phyloP scores from a whole-genome alignment of 2,329 filamentous ascomycete species.

The Exserohilum rostratum region DNA sequence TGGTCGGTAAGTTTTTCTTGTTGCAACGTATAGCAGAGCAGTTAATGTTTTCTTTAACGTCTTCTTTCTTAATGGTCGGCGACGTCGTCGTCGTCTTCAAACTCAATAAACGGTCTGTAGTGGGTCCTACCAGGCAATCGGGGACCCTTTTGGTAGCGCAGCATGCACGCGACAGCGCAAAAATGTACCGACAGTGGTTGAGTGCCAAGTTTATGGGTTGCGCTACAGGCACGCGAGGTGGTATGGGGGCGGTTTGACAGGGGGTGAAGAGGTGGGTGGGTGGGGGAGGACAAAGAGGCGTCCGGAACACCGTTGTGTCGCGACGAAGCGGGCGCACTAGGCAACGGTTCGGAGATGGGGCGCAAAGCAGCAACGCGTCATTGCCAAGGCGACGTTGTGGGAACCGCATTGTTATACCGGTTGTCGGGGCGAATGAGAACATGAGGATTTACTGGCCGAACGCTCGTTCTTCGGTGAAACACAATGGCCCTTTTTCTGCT shows the following conservation, averaged over 20 bases:
- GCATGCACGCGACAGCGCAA: no score
- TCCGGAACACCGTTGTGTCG: neutral
- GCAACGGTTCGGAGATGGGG: conserved; percentile 1
- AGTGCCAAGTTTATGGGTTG: no score
- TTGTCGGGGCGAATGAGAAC: neutral
- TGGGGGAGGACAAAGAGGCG: neutral
- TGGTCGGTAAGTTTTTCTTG: no score
- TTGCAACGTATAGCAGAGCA: no score
- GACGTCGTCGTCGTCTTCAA: no score
- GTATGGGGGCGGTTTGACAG: neutral
- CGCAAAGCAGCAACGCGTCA: conserved; percentile 5
- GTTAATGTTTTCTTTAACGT: no score
- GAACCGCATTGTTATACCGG: neutral
- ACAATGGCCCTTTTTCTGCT: neutral
- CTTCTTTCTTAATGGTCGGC: no score
- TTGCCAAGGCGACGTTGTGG: neutral
- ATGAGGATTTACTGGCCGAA: conserved; percentile 2
- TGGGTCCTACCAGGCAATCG: no score
- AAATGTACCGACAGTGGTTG: no score
- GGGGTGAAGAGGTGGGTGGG: neutral
- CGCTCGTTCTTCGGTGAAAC: conserved; percentile 3
- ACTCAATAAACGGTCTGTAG: no score
- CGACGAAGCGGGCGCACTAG: neutral
- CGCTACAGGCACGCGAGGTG: neutral
- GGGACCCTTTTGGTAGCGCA: no score